Evolutionary conservation across 371 early-diverging fungal genomes (phyloP).

Genomic region (Lichtheimia corymbifera): DNA sequence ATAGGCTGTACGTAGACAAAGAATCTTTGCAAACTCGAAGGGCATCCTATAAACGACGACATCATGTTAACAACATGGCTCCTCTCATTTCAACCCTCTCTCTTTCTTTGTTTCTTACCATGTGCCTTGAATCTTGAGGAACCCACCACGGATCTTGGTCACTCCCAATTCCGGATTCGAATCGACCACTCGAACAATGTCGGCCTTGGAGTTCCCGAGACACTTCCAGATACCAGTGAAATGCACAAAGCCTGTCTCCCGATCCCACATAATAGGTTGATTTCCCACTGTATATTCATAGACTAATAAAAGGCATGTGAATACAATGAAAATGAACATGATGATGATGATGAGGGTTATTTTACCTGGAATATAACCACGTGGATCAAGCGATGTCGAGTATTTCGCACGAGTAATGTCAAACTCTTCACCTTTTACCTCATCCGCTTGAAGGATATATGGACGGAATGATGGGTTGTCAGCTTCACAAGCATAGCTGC

Average conservation of each 20-base stretch:
- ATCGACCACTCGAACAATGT: conserved; percentile 69
- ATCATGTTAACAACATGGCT: not conserved
- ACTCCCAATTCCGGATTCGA: conserved; percentile 64
- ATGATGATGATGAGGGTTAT: not conserved
- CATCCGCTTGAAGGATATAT: conserved; percentile 4
- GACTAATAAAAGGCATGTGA: conserved; percentile 31
- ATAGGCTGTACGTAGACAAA: conserved; percentile 60
- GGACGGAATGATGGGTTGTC: conserved; percentile 12
- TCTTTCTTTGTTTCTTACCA: conserved; percentile 41
- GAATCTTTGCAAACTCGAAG: conserved; percentile 54
- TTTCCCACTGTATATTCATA: conserved; percentile 65
- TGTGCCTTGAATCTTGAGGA: conserved; percentile 72
- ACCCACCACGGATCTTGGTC: conserved; percentile 71
- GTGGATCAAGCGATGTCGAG: conserved; percentile 65
- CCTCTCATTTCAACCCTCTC: too few relatives aligned
- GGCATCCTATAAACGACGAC: conserved; percentile 48
- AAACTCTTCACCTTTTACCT: conserved; percentile 3
- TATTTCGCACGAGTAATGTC: conserved; percentile 36
- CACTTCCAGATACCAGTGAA: conserved; percentile 81
- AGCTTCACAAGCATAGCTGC: conserved; percentile 4
- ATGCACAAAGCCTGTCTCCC: conserved; percentile 67
- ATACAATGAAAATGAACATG: conserved; percentile 2
- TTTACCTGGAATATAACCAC: conserved; percentile 71
- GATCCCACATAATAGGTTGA: conserved; percentile 75
- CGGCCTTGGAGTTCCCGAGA: conserved; percentile 67